Evolutionary conservation across 192 early-diverging fungal species (phyloP), one percentile per base, ranked within the genome.

Genomic region (Coemansia sp.): DNA sequence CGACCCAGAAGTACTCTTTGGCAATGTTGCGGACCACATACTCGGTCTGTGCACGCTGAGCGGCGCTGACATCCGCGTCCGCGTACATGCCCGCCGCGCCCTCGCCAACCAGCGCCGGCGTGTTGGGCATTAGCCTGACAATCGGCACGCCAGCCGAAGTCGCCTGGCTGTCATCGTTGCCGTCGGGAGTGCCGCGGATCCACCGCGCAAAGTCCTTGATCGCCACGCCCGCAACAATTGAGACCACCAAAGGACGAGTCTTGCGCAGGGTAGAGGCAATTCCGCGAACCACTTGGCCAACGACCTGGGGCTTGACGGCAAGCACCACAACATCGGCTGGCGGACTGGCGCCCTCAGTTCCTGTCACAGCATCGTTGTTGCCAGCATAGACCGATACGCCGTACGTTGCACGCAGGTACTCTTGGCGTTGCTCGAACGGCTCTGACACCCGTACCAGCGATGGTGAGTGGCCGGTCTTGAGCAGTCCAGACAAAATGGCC

Each of bases 101-200:
- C 65, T 94, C 88, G 34, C 75, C 75, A 1, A 93, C 85, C 7
- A 97, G 68, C 4, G 94, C 86, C 22, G 94, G 94, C n/a, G 94
- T 97, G 58, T 97, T 97, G 58, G 94, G 94, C 94, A 97, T 97
- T 48, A 83, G 85, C 14, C 92, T 63, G 21, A 97, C 89, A 19
- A 97, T 58, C 11, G 83, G 67, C 21, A 81, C 76, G 10, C 23
- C 23, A 1, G 7, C 39, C 2, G 41, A n/a, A n/a, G 14, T 27
- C 2, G 22, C 8, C 10, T 31, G 42, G 5, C 8, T 59, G 17
- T 63, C 42, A 25, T 50, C 37, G 5, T 4, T 59, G 17, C 65
- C 42, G 27, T 50, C 37, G 3, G 60, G 19, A 0, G 67, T 63
- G 25, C 53, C 53, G 9, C 64, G 58, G 61, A 91, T 78, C 88